Evolutionary conservation across 768 basidiomycete species (phyloP), one percentile per base, ranked within the genome.

Genomic region (Thelephora aurantiotincta): DNA sequence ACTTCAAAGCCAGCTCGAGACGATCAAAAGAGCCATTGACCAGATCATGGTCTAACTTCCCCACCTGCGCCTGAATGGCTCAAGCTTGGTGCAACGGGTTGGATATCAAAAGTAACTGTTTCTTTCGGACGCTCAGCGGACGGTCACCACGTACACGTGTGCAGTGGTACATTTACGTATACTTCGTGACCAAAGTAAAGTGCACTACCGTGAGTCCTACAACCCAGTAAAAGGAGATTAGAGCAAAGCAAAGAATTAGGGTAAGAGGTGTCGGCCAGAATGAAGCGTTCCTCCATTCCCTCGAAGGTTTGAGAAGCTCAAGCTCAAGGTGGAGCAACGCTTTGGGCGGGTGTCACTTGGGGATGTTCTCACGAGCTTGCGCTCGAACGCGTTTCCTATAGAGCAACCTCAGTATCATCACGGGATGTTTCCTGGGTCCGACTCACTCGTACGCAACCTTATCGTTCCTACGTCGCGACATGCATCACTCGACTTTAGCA

Each of bases 281-380:
- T 30, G 26, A 30, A 30, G 9, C 26, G 26, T 9, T 9, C 26
- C 26, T 30, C 26, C 20, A 41, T 9, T 18, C 18, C n/a, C 3
- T 18, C 3, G 5, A 44, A 26, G 19, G 19, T 7, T 16, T 18
- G 30, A 41, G 37, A 11, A 7, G 3, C 37, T 4, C 37, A 11
- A 41, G 16, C 37, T 22, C 20, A 11, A 11, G 37, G 18, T n/a
- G 23, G 18, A 13, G 30, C 5, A 18, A 2, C 30, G 14, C n/a
- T 34, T 14, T 45, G 12, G 47, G 22, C 16, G 33, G 18, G 51
- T 44, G 37, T 50, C 74, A 96, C 71, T 91, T 90, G 1, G 90
- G 90, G 54, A 83, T 67, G 64, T 93, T 87, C 51, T 96, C 91
- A 55, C 84, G 74, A 4, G 94, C 93, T 62, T 98, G 93, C 49